Conservation (phyloP, 371 early-diverging fungal genomes). For the Smittium culicis region DNA sequence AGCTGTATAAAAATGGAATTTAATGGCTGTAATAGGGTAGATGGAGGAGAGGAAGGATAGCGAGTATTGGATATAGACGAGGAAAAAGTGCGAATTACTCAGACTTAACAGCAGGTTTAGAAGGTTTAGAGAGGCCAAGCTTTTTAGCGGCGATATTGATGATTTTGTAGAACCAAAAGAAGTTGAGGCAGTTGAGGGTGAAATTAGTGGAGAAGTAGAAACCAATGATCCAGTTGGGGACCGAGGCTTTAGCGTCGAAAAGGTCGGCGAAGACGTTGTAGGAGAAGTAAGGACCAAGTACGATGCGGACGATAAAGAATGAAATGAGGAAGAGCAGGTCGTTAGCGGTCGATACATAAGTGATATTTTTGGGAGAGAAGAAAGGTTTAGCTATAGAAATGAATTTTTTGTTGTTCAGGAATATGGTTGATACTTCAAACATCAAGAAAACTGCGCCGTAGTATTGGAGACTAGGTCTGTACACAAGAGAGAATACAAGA, state of each 20-base stretch:
- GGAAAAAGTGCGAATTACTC: too few species aligned
- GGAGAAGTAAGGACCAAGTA: background rate
- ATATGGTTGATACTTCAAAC: conserved; percentile 80
- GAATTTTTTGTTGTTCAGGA: conserved; percentile 59
- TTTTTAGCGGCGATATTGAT: background rate
- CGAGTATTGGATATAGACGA: too few species aligned
- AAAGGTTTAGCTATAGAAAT: background rate
- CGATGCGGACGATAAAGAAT: background rate
- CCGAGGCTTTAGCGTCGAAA: background rate
- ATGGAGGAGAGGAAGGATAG: too few species aligned
- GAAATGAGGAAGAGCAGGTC: background rate
- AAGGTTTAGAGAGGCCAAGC: too few species aligned
- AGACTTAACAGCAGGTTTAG: too few species aligned
- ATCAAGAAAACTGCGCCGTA: conserved; percentile 80
- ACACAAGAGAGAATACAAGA: background rate
- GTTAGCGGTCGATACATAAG: background rate
- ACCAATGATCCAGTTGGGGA: background rate
- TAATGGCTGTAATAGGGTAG: too few species aligned
- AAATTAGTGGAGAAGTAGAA: background rate
- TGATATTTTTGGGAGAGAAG: too few species aligned
- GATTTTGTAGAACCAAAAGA: background rate
- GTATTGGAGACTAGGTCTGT: conserved; percentile 66
- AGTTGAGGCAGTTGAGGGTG: background rate
- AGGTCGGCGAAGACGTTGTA: background rate
- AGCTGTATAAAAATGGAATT: too few species aligned